Evolutionary conservation across 768 basidiomycete genomes (phyloP).

Genomic region (Xerocomellus chrysenteron): DNA sequence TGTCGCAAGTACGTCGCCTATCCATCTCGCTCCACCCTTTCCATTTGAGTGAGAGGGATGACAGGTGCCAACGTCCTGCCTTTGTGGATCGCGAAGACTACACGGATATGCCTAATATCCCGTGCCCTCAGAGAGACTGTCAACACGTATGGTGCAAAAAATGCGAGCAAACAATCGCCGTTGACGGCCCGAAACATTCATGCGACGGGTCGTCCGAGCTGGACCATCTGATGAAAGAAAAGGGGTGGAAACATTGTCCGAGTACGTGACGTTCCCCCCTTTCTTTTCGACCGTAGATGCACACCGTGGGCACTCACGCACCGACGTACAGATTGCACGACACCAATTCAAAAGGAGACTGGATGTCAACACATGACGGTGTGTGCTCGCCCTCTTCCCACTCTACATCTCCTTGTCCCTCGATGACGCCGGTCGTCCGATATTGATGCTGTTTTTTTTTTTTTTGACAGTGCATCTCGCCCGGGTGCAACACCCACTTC

Average conservation of each 20-base stretch:
- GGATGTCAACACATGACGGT: slow-evolving; percentile 65
- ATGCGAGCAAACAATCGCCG: slow-evolving; percentile 44
- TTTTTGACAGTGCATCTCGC: slow-evolving; percentile 46
- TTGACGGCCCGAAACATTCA: slow-evolving; percentile 45
- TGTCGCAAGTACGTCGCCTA: slow-evolving; percentile 46
- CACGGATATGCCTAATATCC: slow-evolving; percentile 37
- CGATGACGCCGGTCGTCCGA: not conserved
- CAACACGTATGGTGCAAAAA: slow-evolving; percentile 58
- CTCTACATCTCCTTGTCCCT: not conserved
- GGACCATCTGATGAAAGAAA: slow-evolving; percentile 46
- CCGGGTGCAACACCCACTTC: slow-evolving; percentile 61
- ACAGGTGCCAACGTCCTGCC: slow-evolving; percentile 49
- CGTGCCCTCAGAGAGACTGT: slow-evolving; percentile 51
- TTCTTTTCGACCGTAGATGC: not conserved
- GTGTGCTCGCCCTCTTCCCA: not conserved
- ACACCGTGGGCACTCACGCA: not conserved
- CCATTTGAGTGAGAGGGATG: not conserved
- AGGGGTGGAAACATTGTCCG: slow-evolving; percentile 68
- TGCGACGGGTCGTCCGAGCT: slow-evolving; percentile 62
- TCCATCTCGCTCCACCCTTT: not conserved
- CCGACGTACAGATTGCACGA: slow-evolving; percentile 38
- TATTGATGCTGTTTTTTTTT: not conserved
- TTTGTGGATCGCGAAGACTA: slow-evolving; percentile 54
- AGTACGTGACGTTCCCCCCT: slow-evolving; percentile 33
- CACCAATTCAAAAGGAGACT: slow-evolving; percentile 48